Conservation (phyloP, 2,329 filamentous ascomycete species). For the Aureobasidium uvarum region DNA sequence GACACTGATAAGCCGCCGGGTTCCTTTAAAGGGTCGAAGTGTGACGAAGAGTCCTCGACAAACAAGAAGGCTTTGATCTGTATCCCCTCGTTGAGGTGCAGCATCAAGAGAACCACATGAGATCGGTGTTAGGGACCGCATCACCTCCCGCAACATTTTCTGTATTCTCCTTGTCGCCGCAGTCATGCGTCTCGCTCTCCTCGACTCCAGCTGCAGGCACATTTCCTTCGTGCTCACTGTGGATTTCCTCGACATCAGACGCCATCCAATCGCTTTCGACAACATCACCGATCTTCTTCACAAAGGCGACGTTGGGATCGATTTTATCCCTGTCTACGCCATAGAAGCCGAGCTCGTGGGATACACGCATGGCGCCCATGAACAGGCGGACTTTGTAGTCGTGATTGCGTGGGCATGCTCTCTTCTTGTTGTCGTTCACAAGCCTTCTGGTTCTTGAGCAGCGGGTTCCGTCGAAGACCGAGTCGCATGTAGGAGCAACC, state of each 20-base stretch:
- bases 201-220: neutral
- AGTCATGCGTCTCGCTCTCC: neutral
- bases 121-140: neutral
- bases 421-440: neutral
- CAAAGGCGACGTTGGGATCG: neutral
- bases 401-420: slow-evolving; percentile 6
- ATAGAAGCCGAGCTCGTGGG: slow-evolving; percentile 17
- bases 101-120: neutral
- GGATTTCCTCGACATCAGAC: neutral
- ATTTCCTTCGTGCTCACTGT: neutral
- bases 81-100: neutral
- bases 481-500: neutral
- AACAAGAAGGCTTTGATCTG: neutral
- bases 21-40: neutral
- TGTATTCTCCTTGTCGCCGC: too few relatives aligned
- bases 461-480: neutral
- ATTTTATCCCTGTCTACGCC: neutral
- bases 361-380: slow-evolving; percentile 6
- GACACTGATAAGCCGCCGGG: too few relatives aligned
- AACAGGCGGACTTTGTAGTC: slow-evolving; percentile 14
- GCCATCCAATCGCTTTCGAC: neutral
- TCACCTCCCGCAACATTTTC: neutral
- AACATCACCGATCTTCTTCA: neutral
- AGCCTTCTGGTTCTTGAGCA: neutral
- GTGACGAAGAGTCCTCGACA: too few relatives aligned